Evolutionary conservation across 2,329 filamentous ascomycete species (phyloP), one percentile per base, ranked within the genome.

Genomic region (Beauveria sp.): DNA sequence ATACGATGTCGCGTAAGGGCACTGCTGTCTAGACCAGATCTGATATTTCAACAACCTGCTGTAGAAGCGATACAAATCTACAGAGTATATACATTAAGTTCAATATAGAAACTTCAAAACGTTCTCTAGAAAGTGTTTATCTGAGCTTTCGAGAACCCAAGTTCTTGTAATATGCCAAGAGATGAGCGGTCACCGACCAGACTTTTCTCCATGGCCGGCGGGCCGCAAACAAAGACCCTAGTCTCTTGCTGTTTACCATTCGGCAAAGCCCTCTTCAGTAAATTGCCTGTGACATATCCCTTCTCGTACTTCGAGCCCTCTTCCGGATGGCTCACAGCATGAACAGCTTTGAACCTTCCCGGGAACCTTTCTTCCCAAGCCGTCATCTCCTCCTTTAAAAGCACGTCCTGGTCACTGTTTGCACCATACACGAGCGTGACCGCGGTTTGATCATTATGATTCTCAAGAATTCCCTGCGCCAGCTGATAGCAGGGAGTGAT

Each of bases 401-500:
- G 52, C 20, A 54, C 20, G 18, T 54, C 52, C 14, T 12, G 52
- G 22, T 54, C 52, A 22, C 38, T 6, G 24, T 54, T 54, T 20
- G 85, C 85, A 40, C 86, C 87, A 67, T 85, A 88, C 0, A 91
- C 75, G 1, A 91, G 78, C 0, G 82, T 85, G 49, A 90, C 77
- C 58, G 78, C 79, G 1, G 88, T 90, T 62, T 75, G 76, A 66
- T 90, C 87, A 1, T 78, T 72, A 0, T 85, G 79, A 67, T 89
- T 83, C 50, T 75, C 71, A n/a, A 88, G 74, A 61, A 89, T 86
- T 2, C 83, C 83, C 54, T 79, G 81, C 2, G 82, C 77, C 2
- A 89, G 79, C 69, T 88, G 85, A 69, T 84, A 89, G 65, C 87
- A 80, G 0, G 88, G 88, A 0, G 87, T 90, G 65, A 91, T 89